Evolutionary conservation across 1,284 basidiomycete species (phyloP), one percentile per base, ranked within the genome.

Genomic region (Sanghuangporus sanghuang): DNA sequence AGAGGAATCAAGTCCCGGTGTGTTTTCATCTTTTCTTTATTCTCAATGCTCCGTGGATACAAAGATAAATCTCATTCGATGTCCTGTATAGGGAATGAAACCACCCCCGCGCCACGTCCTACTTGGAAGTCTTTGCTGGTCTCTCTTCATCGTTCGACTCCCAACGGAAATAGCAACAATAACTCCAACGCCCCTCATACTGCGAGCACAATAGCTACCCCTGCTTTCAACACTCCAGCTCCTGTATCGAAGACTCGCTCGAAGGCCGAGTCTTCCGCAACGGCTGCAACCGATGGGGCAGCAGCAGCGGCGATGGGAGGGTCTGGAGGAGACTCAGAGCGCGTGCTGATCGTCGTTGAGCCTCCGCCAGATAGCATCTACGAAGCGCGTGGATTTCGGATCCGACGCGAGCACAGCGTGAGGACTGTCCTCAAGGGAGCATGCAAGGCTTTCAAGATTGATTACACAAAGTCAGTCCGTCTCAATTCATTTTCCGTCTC

Each of bases 371-470:
- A 54, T 32, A 48, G 54, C 12, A 46, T 36, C n/a, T 21, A 53
- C 36, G 63, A 64, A 57, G 12, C 63, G 8, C 59, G 59, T 12
- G 55, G 59, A 21, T 64, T 64, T 48, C 32, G 63, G n/a, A 61
- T 64, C 36, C 54, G 54, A 18, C 55, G 59, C 44, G 59, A 64
- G 16, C 59, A 64, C n/a, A 49, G 59, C 18, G 59, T 64, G 7
- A 35, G 48, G n/a, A 61, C 59, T 21, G 63, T 64, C 39, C 59
- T 64, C 36, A 61, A 61, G 35, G 63, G 63, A n/a, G 63, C 59
- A 32, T 57, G 53, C 18, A 64, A 64, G 42, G 55, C 49, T 12
- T 61, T 64, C 32, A 57, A 57, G 52, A 44, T 64, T 23, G 63
- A 64, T 27, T 58, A 61, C 36, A 40, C 53, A 16, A 64, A 52